Percentiles rank a stretch among this genome's conserved stretches.
Evolutionary conservation across 2,329 filamentous ascomycete species (phyloP).

Genomic region (Sordariomycetes sp.): DNA sequence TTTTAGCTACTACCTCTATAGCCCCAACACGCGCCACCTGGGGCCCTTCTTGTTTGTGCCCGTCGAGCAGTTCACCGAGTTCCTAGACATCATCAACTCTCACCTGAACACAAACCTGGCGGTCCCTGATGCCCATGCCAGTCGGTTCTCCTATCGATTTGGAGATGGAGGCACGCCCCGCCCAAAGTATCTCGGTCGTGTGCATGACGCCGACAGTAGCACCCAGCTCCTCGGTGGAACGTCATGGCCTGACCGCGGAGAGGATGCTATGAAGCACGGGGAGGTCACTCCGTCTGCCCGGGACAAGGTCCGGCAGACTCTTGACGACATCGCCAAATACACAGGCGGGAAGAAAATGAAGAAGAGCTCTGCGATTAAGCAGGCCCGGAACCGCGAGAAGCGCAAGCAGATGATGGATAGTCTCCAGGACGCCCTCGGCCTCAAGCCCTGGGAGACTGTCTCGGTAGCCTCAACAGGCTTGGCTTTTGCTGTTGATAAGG

Average conservation of each 20-base stretch:
- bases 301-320: background rate
- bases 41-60: slow-evolving; percentile 58
- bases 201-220: slow-evolving; percentile 18
- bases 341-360: background rate
- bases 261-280: background rate
- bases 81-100: slow-evolving; percentile 56
- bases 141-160: slow-evolving; percentile 54
- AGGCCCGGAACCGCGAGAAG: slow-evolving; percentile 8
- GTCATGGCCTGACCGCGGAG: background rate
- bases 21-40: slow-evolving; percentile 30
- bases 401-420: slow-evolving; percentile 48
- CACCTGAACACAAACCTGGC: slow-evolving; percentile 40
- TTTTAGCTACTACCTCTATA: slow-evolving; percentile 55
- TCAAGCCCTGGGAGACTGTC: slow-evolving; percentile 20
- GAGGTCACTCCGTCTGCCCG: background rate
- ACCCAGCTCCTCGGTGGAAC: background rate
- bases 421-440: slow-evolving; percentile 59
- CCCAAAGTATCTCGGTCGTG: slow-evolving; percentile 51
- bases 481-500: background rate
- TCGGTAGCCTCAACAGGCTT: background rate
- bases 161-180: slow-evolving; percentile 45
- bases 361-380: background rate
- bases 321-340: background rate
- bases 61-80: slow-evolving; percentile 50
- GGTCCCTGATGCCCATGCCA: slow-evolving; percentile 45